Evolutionary conservation across 2,329 filamentous ascomycete species (phyloP).

Genomic region (Colletotrichum coccodes): DNA sequence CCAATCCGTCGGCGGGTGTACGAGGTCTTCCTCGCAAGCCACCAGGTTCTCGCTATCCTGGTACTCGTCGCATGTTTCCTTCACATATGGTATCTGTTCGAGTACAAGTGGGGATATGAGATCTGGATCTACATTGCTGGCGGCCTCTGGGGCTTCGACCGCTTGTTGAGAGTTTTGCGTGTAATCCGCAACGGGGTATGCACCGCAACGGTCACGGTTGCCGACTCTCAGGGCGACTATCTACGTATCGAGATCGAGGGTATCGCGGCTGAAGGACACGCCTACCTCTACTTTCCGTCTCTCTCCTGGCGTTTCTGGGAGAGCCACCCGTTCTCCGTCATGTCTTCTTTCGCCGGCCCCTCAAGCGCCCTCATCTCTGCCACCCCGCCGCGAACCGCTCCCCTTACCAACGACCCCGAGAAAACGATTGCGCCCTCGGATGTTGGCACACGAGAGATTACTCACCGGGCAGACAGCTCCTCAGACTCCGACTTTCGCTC

Average conservation of each 20-base stretch:
- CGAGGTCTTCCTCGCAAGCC: slow-evolving; percentile 46
- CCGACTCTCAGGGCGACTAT: slow-evolving; percentile 43
- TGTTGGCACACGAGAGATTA: not conserved
- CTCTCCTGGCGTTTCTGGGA: slow-evolving; percentile 49
- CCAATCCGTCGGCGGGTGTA: slow-evolving; percentile 43
- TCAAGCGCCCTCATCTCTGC: not conserved
- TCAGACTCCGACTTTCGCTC: not conserved
- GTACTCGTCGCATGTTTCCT: slow-evolving; percentile 47
- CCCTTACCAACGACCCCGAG: not conserved
- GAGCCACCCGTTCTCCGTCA: slow-evolving; percentile 48
- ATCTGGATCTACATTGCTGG: slow-evolving; percentile 46
- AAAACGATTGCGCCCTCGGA: not conserved
- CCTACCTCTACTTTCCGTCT: slow-evolving; percentile 48
- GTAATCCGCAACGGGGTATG: slow-evolving; percentile 37
- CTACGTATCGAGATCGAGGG: slow-evolving; percentile 43
- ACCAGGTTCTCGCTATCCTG: slow-evolving; percentile 44
- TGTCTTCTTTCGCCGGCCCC: not conserved
- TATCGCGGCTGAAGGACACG: slow-evolving; percentile 38
- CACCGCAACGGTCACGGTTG: slow-evolving; percentile 36
- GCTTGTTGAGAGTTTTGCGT: slow-evolving; percentile 39
- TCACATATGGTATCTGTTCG: slow-evolving; percentile 47
- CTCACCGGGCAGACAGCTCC: not conserved
- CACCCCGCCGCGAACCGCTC: not conserved
- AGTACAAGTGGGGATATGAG: slow-evolving; percentile 49
- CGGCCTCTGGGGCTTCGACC: slow-evolving; percentile 44